Percentiles rank a stretch among this genome's conserved stretches.
Evolutionary conservation across 73 alveolate genomes (phyloP).

Genomic region (Uronychia binucleata): DNA sequence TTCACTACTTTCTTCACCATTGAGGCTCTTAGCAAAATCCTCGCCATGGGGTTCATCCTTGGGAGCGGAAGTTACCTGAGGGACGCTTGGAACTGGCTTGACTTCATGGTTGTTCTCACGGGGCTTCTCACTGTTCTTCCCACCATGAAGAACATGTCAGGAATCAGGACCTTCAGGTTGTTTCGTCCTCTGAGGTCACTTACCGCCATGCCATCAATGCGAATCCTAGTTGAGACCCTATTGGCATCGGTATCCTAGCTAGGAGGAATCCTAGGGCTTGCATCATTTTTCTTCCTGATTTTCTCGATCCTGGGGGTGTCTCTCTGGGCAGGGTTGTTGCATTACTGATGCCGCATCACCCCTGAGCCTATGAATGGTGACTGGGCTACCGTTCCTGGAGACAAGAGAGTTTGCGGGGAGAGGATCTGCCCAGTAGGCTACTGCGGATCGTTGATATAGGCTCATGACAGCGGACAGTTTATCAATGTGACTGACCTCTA

Average conservation of each 20-base stretch:
- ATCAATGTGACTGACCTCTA: constrained; percentile 1
- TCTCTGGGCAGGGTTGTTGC: constrained; percentile 4
- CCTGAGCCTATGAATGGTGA: constrained; percentile 28
- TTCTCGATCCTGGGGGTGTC: constrained; percentile 21
- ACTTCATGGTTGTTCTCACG: neutral
- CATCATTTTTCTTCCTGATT: neutral
- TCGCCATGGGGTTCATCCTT: constrained; percentile 37
- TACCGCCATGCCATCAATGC: constrained; percentile 4
- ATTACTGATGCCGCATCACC: constrained; percentile 24
- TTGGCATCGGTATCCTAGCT: neutral
- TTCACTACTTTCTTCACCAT: constrained; percentile 9
- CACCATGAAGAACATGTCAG: neutral
- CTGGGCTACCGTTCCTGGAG: constrained; percentile 5
- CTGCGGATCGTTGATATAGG: constrained; percentile 14
- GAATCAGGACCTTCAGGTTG: constrained; percentile 18
- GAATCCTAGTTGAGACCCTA: neutral
- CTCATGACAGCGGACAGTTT: neutral
- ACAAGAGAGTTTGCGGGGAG: neutral
- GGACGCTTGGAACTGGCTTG: constrained; percentile 17
- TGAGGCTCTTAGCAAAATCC: constrained; percentile 1
- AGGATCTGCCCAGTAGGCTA: neutral
- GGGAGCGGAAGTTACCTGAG: constrained; percentile 33
- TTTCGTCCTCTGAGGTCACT: constrained; percentile 6
- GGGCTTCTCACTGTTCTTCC: constrained; percentile 9
- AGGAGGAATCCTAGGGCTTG: neutral